These are phyloP conservation scores for Lophium mytilinum DNA, from an alignment of 495 filamentous ascomycete genomes.

Conservation along the genomic window DNA sequence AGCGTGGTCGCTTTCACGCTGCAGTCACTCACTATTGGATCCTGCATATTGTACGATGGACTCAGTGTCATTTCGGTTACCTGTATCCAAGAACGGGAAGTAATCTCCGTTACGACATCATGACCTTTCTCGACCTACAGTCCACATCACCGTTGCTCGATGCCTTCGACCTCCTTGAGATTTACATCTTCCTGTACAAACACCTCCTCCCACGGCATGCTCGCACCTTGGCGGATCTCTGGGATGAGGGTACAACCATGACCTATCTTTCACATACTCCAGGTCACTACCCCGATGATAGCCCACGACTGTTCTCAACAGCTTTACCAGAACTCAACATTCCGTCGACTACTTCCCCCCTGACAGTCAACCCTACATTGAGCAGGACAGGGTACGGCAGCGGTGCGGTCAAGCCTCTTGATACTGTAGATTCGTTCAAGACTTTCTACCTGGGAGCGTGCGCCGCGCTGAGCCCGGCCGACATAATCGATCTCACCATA, in stretches of 20 bases:
- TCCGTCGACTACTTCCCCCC: no score
- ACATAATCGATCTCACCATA: slow-evolving; percentile 10
- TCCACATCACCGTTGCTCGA: slow-evolving; percentile 5
- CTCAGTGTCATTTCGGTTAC: background rate
- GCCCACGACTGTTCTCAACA: background rate
- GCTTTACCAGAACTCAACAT: no score
- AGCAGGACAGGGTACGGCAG: no score
- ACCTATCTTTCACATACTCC: slow-evolving; percentile 5
- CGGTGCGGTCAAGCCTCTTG: no score
- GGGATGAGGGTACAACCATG: background rate
- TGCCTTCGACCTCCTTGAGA: slow-evolving; percentile 3
- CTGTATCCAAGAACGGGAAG: background rate
- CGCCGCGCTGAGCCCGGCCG: background rate
- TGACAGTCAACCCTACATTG: no score
- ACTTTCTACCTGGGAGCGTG: background rate
- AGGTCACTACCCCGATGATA: background rate
- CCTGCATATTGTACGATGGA: slow-evolving; percentile 13
- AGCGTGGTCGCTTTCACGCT: slow-evolving; percentile 9
- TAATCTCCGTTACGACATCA: background rate
- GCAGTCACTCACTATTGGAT: slow-evolving; percentile 10
- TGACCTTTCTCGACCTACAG: background rate
- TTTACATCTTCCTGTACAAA: slow-evolving; percentile 12
- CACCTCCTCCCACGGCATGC: slow-evolving; percentile 10
- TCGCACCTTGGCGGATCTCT: slow-evolving; percentile 1
- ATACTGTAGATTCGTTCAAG: background rate